Percentiles rank a stretch among this genome's conserved stretches.
Evolutionary conservation across 208 protist species (phyloP).

Genomic region (Porcisia deanei): DNA sequence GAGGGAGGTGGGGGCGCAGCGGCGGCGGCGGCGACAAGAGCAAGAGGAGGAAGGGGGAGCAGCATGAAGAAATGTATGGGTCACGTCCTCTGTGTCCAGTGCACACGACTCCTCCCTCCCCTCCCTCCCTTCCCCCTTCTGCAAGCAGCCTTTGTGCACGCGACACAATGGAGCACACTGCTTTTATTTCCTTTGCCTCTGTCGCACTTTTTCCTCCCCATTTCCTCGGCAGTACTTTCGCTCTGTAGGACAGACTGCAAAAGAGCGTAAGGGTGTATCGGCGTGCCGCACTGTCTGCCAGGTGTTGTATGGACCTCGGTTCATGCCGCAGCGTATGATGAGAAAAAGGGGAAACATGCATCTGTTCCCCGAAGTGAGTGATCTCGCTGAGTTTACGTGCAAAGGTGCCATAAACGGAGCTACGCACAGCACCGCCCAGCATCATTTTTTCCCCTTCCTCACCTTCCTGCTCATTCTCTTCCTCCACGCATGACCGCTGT

Average conservation of each 20-base stretch:
- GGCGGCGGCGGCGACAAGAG: too few species aligned
- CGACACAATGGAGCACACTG: neutral
- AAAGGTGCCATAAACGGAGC: neutral
- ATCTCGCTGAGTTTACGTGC: neutral
- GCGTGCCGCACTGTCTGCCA: neutral
- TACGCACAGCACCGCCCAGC: neutral
- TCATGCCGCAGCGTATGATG: neutral
- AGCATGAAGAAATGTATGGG: neutral
- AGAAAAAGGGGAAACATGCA: neutral
- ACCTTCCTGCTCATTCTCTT: neutral
- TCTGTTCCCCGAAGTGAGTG: too few species aligned
- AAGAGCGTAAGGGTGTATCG: neutral
- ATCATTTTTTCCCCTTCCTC: neutral
- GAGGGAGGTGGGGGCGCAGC: too few species aligned
- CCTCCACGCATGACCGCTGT: neutral
- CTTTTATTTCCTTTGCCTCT: constrained; percentile 3
- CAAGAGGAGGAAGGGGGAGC: neutral
- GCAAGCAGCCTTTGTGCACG: neutral
- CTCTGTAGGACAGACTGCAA: neutral
- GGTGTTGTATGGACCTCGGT: neutral
- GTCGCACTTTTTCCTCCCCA: neutral
- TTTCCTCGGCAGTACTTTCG: neutral
- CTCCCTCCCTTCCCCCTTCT: neutral
- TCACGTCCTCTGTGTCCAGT: neutral
- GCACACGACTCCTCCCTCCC: neutral